phyloP scores from a whole-genome alignment of 768 basidiomycete species.

The Tulasnella sp. region DNA sequence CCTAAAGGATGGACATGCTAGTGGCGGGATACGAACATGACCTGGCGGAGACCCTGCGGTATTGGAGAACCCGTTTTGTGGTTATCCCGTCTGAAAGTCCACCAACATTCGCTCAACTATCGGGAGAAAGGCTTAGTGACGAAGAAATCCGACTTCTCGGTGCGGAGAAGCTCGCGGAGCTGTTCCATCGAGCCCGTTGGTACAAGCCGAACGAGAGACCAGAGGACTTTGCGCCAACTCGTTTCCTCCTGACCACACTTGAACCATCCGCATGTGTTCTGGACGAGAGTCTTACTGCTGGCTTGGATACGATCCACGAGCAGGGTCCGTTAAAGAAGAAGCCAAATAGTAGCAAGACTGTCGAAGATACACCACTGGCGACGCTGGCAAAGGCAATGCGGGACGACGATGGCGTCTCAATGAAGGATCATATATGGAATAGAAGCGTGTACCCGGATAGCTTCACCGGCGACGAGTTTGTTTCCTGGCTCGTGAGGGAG shows the following conservation, averaged over 20 bases:
- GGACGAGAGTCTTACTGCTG: conserved; percentile 70
- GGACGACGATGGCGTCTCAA: conserved; percentile 73
- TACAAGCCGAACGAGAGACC: conserved; percentile 51
- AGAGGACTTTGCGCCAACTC: conserved; percentile 45
- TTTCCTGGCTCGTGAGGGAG: conserved; percentile 86
- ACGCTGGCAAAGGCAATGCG: conserved; percentile 77
- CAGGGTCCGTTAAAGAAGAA: conserved; percentile 70
- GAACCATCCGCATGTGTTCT: conserved; percentile 71
- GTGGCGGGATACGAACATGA: conserved; percentile 75
- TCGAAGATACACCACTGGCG: conserved; percentile 53
- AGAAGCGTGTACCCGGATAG: conserved; percentile 61
- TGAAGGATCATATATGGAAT: conserved; percentile 84
- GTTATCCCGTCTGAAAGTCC: conserved; percentile 79
- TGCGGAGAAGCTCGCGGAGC: conserved; percentile 83
- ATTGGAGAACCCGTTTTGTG: conserved; percentile 91
- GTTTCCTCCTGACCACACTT: conserved; percentile 77
- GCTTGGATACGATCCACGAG: conserved; percentile 72
- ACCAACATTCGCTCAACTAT: conserved; percentile 30
- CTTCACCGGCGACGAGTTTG: conserved; percentile 84
- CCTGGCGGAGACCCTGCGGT: conserved; percentile 73
- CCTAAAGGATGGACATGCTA: conserved; percentile 67
- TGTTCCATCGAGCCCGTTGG: conserved; percentile 81
- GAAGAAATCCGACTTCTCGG: conserved; percentile 85
- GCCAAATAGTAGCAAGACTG: conserved; percentile 67
- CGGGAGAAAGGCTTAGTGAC: conserved; percentile 69